Evolutionary conservation across 1,139 yeast species (phyloP), one percentile per base, ranked within the genome.

Genomic region (Pichia norvegensis): DNA sequence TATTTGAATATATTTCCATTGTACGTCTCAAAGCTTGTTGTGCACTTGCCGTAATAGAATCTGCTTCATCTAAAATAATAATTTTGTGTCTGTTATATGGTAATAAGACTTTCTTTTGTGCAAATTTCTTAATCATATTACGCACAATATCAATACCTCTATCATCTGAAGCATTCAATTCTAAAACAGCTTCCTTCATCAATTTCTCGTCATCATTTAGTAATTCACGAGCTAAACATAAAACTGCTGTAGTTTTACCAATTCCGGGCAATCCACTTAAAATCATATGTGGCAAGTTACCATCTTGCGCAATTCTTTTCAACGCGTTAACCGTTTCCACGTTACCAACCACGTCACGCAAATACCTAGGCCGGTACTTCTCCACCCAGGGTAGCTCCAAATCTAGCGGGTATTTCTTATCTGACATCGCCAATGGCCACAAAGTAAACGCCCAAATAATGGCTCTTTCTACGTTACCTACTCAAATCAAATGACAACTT

Each of bases 11-110:
- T 27, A 92, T 77, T 62, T 92, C 99, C 98, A 92, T 92, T 1
- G 97, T 92, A 62, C 99, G 77, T 67, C 98, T 76, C 57, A 92
- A 70, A 0, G 99, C 99, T 61, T 90, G 96, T 65, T 92, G 99
- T 0, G 98, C 98, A 41, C 95, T 97, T 0, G 97, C 90, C 0
- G 98, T 92, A 90, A 92, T 86, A n/a, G 95, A 85, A 62, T 92
- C 97, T 0, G 97, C 97, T 65, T 90, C 97, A 65, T 90, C 97
- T 52, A 90, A 68, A 46, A 90, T 88, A 52, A 92, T 76, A 50
- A 92, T 85, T 71, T 92, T 92, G 60, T 92, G 97, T 56, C 80
- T 77, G 52, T 78, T 96, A 46, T 69, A 76, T 54, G 74, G 95
- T 61, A 76, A 73, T 60, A 69, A 85, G 48, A 74, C 92, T 62